Percentiles rank a stretch among this genome's conserved stretches.
Evolutionary conservation across 1,139 yeast species (phyloP).

Genomic region (Suhomyces guaymorum): DNA sequence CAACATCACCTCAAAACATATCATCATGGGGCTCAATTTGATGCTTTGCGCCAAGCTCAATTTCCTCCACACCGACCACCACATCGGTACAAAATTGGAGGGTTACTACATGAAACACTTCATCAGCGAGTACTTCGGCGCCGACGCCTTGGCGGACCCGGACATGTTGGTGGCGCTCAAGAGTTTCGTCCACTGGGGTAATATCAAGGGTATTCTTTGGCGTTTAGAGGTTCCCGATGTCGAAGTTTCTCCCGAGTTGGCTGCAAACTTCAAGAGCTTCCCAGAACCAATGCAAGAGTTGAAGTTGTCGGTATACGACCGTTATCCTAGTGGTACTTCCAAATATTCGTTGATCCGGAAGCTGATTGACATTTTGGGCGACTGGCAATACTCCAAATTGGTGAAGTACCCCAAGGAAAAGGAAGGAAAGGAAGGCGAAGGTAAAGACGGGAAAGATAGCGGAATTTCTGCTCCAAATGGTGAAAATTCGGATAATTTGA

Average conservation of each 20-base stretch:
- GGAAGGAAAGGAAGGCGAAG: too few species aligned
- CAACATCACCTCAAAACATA: constrained; percentile 31
- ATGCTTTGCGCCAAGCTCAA: constrained; percentile 51
- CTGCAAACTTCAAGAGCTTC: constrained; percentile 35
- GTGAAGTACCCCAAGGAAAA: constrained; percentile 23
- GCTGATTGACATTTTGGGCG: constrained; percentile 36
- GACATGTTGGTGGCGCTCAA: constrained; percentile 52
- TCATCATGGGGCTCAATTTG: constrained; percentile 45
- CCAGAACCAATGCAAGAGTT: constrained; percentile 48
- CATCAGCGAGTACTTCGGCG: constrained; percentile 44
- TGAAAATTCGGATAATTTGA: too few species aligned
- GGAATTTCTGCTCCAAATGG: too few species aligned
- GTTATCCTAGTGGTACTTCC: constrained; percentile 59
- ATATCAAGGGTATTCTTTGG: constrained; percentile 49
- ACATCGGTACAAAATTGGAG: constrained; percentile 51
- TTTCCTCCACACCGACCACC: constrained; percentile 60
- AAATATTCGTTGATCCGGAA: constrained; percentile 47
- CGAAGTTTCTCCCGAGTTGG: constrained; percentile 31
- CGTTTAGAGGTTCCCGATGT: constrained; percentile 46
- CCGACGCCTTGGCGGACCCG: constrained; percentile 39
- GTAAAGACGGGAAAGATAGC: too few species aligned
- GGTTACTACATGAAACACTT: constrained; percentile 46
- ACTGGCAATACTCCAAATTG: constrained; percentile 29
- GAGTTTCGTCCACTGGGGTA: constrained; percentile 60
- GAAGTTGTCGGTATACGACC: constrained; percentile 39